phyloP scores from a whole-genome alignment of 306 rosid genomes.

The Castanea sativa region DNA sequence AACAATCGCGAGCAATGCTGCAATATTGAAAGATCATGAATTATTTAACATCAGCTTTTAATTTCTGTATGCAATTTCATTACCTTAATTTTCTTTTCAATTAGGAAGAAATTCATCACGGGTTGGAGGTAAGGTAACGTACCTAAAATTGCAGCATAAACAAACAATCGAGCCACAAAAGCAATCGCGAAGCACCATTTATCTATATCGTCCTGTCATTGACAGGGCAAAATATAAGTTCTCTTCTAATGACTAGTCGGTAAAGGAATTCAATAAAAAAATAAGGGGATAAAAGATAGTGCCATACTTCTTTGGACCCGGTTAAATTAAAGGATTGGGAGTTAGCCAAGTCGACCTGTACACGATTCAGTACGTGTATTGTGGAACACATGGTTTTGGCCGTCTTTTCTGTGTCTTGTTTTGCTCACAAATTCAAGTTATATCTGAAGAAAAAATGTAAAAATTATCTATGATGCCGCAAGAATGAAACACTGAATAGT shows the following conservation, averaged over 20 bases:
- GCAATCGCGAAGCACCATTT: slow-evolving; percentile 18
- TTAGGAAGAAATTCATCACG: background rate
- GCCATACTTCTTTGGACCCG: background rate
- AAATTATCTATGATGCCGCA: background rate
- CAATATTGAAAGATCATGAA: background rate
- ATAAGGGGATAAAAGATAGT: background rate
- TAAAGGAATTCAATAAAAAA: background rate
- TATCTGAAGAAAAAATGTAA: background rate
- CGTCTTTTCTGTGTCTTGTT: background rate
- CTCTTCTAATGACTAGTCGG: background rate
- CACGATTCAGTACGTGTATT: background rate
- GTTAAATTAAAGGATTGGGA: slow-evolving; percentile 13
- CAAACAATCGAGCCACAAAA: slow-evolving; percentile 14
- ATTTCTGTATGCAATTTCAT: too few relatives aligned
- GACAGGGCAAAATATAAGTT: background rate
- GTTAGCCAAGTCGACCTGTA: background rate
- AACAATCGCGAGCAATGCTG: slow-evolving; percentile 23
- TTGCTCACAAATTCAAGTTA: background rate
- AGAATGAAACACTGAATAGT: too few relatives aligned
- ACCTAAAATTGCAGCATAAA: slow-evolving; percentile 21
- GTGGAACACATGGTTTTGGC: slow-evolving; percentile 7
- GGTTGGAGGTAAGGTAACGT: background rate
- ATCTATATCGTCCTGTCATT: slow-evolving; percentile 13
- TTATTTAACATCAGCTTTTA: background rate
- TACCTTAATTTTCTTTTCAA: too few relatives aligned